Evolutionary conservation across 1,284 basidiomycete species (phyloP).

Genomic region (Malassezia sympodialis): DNA sequence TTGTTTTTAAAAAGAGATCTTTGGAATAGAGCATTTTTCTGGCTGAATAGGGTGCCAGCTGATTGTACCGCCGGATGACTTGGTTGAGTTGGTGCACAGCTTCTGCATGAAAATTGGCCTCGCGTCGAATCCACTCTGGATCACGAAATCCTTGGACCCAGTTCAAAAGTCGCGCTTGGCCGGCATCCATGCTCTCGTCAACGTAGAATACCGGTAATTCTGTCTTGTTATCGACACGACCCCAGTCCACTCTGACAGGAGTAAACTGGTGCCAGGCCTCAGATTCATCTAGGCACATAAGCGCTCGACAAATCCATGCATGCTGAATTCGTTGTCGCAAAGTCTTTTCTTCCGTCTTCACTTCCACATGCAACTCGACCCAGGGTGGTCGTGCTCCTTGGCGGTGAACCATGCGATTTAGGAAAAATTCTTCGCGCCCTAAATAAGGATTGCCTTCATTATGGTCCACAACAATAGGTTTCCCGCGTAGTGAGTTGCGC

Average conservation of each 20-base stretch:
- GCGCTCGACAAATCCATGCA: conserved; percentile 60
- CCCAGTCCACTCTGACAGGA: conserved; percentile 48
- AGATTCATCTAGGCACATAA: conserved; percentile 56
- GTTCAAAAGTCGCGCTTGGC: conserved; percentile 11
- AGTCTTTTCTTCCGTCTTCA: conserved; percentile 55
- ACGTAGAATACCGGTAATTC: conserved; percentile 50
- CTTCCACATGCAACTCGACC: conserved; percentile 69
- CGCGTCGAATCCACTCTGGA: conserved; percentile 62
- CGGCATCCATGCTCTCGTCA: conserved; percentile 29
- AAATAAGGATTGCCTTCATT: conserved; percentile 66
- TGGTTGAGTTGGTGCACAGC: conserved; percentile 32
- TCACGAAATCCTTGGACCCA: conserved; percentile 57
- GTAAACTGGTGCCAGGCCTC: conserved; percentile 41
- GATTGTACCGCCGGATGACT: conserved; percentile 29
- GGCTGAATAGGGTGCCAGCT: conserved; percentile 31
- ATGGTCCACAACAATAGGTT: conserved; percentile 57
- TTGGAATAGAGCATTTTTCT: conserved; percentile 18
- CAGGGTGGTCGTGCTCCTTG: conserved; percentile 80
- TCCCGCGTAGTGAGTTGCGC: conserved; percentile 63
- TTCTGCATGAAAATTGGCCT: conserved; percentile 49
- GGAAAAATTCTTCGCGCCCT: conserved; percentile 50
- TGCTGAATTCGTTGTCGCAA: conserved; percentile 59
- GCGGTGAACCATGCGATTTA: conserved; percentile 77
- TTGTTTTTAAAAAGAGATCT: not conserved
- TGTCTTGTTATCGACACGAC: not conserved